Conservation (phyloP, 2,329 filamentous ascomycete species). For the Cladosporium sp. region DNA sequence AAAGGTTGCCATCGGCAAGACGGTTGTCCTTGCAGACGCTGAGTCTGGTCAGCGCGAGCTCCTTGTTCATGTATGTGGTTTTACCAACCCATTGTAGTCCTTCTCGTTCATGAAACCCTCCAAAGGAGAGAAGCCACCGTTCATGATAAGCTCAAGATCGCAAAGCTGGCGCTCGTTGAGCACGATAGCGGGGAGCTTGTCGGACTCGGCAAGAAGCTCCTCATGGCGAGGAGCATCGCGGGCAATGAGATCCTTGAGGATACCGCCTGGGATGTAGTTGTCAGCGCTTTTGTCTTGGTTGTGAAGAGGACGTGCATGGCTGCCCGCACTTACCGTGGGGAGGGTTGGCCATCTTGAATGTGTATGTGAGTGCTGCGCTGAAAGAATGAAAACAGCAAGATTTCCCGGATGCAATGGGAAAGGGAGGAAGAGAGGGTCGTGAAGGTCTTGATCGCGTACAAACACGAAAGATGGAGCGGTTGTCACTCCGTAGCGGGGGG, state of each 20-base stretch:
- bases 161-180: conserved; percentile 94
- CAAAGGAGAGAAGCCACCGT: conserved; percentile 93
- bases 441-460: background rate
- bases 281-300: background rate
- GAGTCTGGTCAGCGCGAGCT: conserved; percentile 13
- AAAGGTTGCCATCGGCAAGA: conserved; percentile 82
- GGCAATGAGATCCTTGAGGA: conserved; percentile 96
- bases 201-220: conserved; percentile 78
- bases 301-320: background rate
- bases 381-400: conserved; percentile 5
- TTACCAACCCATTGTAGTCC: conserved; percentile 82
- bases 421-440: background rate
- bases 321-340: conserved; percentile 42
- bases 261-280: conserved; percentile 57
- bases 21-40: conserved; percentile 87
- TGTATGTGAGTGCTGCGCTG: conserved; percentile 2
- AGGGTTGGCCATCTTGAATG: conserved; percentile 45
- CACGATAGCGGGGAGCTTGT: conserved; percentile 76
- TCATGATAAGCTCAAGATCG: conserved; percentile 95
- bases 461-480: background rate
- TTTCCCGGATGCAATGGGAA: background rate
- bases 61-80: background rate
- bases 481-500: background rate
- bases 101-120: conserved; percentile 98
- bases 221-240: conserved; percentile 80